Percentiles rank a stretch among this genome's conserved stretches.
phyloP scores from a whole-genome alignment of 2,329 filamentous ascomycete genomes.

The Chrysoporthe deuterocubensis region DNA sequence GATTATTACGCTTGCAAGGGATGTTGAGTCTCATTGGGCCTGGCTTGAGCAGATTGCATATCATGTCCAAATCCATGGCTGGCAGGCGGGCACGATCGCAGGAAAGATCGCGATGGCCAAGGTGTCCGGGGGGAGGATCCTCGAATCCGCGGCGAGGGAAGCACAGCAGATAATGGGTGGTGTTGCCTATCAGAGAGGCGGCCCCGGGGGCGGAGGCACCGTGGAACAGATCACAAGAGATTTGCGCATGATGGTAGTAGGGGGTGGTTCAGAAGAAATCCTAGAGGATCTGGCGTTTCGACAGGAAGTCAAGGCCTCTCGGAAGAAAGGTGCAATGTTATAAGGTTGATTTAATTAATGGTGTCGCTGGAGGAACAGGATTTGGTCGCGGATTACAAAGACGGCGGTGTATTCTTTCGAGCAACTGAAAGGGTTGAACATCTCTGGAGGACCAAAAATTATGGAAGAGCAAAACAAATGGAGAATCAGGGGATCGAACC shows the following conservation, averaged over 20 bases:
- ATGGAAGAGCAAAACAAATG: conserved; percentile 10
- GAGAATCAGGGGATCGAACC: conserved; percentile 17
- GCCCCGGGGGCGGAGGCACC: conserved; percentile 43
- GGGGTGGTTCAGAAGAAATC: conserved; percentile 56
- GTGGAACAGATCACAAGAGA: conserved; percentile 55
- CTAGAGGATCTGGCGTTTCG: conserved; percentile 50
- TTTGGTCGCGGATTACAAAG: too few relatives aligned
- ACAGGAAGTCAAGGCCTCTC: conserved; percentile 41
- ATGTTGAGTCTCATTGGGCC: conserved; percentile 61
- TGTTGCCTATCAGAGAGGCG: conserved; percentile 49
- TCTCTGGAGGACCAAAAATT: too few relatives aligned
- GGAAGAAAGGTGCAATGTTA: background rate
- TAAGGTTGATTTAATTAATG: background rate
- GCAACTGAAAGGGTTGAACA: background rate
- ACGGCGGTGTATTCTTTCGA: too few relatives aligned
- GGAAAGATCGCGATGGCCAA: conserved; percentile 40
- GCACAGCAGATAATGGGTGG: conserved; percentile 55
- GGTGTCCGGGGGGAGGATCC: conserved; percentile 48
- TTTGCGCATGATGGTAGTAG: conserved; percentile 54
- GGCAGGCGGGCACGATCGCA: conserved; percentile 35
- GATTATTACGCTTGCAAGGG: conserved; percentile 57
- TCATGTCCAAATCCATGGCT: conserved; percentile 42
- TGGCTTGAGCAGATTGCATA: conserved; percentile 63
- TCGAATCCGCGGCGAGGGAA: conserved; percentile 52
- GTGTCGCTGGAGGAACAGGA: background rate